Conservation (phyloP, 2,329 filamentous ascomycete genomes). For the Rosellinia necatrix region DNA sequence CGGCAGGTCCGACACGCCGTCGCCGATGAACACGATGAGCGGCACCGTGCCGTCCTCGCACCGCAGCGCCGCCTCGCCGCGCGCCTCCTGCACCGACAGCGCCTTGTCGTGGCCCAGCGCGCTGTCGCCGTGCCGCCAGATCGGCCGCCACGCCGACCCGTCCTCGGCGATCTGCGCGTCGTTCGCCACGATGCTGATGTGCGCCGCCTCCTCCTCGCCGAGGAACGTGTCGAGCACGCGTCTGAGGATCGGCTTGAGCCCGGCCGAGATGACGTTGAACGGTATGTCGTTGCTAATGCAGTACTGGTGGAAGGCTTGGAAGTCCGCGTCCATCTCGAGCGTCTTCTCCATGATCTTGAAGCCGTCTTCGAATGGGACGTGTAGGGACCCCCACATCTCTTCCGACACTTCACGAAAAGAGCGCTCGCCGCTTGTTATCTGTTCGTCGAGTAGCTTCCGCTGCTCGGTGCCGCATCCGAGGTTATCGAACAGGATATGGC, state of each 20-base stretch:
- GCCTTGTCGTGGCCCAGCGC: slow-evolving; percentile 71
- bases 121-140: slow-evolving; percentile 69
- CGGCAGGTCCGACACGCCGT: slow-evolving; percentile 69
- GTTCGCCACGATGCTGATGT: slow-evolving; percentile 71
- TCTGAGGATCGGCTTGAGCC: slow-evolving; percentile 66
- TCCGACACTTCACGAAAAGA: slow-evolving; percentile 73
- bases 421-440: slow-evolving; percentile 68
- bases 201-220: slow-evolving; percentile 60
- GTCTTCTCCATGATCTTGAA: slow-evolving; percentile 66
- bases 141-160: slow-evolving; percentile 65
- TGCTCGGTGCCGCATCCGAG: slow-evolving; percentile 64
- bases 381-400: slow-evolving; percentile 71
- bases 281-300: slow-evolving; percentile 66
- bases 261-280: slow-evolving; percentile 72
- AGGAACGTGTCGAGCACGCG: slow-evolving; percentile 67
- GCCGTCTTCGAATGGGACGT: slow-evolving; percentile 69
- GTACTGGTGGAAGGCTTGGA: slow-evolving; percentile 67
- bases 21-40: slow-evolving; percentile 71
- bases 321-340: slow-evolving; percentile 67
- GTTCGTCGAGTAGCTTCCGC: slow-evolving; percentile 61
- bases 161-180: slow-evolving; percentile 64
- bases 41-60: slow-evolving; percentile 65
- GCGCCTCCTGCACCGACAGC: slow-evolving; percentile 64
- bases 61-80: slow-evolving; percentile 53
- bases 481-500: slow-evolving; percentile 70